These are phyloP conservation scores for Cystoisospora suis DNA, from an alignment of 169 alveolate genomes.

Conservation along the genomic window DNA sequence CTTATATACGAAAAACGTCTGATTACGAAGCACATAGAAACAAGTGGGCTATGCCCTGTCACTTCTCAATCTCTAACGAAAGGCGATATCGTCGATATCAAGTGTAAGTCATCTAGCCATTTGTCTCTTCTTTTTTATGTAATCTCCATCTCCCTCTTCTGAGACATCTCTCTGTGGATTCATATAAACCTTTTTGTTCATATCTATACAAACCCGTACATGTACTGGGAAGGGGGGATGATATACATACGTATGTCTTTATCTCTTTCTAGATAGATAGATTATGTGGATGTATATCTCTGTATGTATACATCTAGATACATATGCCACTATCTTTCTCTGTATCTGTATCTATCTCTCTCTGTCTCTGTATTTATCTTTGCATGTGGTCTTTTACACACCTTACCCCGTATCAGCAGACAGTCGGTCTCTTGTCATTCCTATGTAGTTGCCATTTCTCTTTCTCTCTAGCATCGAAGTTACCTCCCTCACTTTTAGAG, in stretches of 20 bases:
- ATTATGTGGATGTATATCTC: background rate
- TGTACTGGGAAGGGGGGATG: background rate
- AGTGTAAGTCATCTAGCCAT: constrained; percentile 13
- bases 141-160: background rate
- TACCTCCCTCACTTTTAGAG: too few species aligned
- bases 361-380: background rate
- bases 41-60: constrained; percentile 70
- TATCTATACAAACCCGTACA: background rate
- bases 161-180: background rate
- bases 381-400: too few species aligned
- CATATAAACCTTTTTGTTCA: background rate
- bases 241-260: background rate
- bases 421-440: too few species aligned
- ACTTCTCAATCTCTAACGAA: constrained; percentile 45
- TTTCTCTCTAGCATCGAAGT: too few species aligned
- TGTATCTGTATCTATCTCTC: background rate
- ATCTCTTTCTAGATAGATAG: too few species aligned
- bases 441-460: too few species aligned
- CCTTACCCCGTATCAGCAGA: too few species aligned
- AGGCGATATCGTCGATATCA: constrained; percentile 59
- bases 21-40: constrained; percentile 67
- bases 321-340: background rate
- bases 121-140: background rate
- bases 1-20: constrained; percentile 73
- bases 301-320: background rate